These are phyloP conservation scores for Vitellaria paradoxa DNA, from an alignment of 179 eudicot species.

Conservation along the genomic window DNA sequence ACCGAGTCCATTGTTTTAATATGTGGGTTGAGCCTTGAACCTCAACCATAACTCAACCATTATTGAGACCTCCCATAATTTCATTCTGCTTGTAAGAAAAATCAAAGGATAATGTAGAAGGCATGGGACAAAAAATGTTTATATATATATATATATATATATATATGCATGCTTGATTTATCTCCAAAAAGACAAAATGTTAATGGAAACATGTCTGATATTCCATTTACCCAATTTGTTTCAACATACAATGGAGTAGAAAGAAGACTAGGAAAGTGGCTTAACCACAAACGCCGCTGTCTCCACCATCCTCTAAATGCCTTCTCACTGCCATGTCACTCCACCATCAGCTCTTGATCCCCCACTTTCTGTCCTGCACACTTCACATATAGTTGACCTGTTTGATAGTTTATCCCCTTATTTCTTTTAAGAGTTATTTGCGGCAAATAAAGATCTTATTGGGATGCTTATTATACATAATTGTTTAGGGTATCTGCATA, in stretches of 20 bases:
- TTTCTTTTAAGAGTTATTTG: not conserved
- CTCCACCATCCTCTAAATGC: constrained; percentile 2
- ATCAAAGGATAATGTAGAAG: not conserved
- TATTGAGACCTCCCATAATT: too few relatives aligned
- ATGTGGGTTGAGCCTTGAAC: not conserved
- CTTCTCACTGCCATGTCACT: not conserved
- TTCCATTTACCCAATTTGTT: not conserved
- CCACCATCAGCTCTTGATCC: not conserved
- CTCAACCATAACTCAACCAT: not conserved
- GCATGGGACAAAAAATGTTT: not conserved
- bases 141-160: too few relatives aligned
- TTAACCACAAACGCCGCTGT: constrained; percentile 8
- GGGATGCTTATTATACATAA: not conserved
- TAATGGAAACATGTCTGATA: not conserved
- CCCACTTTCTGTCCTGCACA: not conserved
- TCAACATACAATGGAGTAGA: constrained; percentile 5
- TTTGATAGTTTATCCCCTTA: not conserved
- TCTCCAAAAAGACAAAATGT: too few relatives aligned
- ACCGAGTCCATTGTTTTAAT: not conserved
- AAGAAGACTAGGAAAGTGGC: constrained; percentile 17
- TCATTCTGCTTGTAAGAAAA: not conserved
- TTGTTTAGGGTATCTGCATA: too few relatives aligned
- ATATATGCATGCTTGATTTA: too few relatives aligned
- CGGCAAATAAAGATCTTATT: not conserved
- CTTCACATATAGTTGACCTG: not conserved